Evolutionary conservation across 1,139 yeast species (phyloP).

Genomic region (Zygosaccharomyces pseudobailii): DNA sequence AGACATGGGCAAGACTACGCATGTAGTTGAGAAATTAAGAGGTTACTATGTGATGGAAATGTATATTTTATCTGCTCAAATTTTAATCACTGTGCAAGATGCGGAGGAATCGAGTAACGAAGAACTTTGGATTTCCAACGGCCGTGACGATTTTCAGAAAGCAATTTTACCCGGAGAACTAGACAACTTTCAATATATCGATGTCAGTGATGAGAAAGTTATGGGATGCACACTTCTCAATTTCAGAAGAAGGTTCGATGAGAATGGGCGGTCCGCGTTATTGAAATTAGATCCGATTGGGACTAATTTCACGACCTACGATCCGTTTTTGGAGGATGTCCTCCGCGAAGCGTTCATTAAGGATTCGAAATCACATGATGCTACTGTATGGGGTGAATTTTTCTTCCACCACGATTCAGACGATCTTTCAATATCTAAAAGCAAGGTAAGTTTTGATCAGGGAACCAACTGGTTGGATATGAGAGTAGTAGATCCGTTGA

Average conservation of each 20-base stretch:
- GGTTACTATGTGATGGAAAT: constrained; percentile 14
- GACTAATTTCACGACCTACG: constrained; percentile 20
- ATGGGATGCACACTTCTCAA: not conserved
- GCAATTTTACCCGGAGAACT: constrained; percentile 27
- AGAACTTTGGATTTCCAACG: constrained; percentile 29
- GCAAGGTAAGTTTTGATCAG: constrained; percentile 56
- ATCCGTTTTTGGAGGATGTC: constrained; percentile 9
- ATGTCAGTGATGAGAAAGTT: not conserved
- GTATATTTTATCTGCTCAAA: constrained; percentile 16
- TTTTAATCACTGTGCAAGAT: constrained; percentile 22
- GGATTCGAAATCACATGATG: constrained; percentile 13
- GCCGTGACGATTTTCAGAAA: constrained; percentile 20
- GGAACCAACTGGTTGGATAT: constrained; percentile 60
- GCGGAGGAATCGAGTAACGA: constrained; percentile 19
- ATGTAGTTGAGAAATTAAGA: constrained; percentile 16
- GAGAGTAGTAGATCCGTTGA: constrained; percentile 41
- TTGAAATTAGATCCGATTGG: constrained; percentile 31
- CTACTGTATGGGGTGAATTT: constrained; percentile 13
- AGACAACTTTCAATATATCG: constrained; percentile 7
- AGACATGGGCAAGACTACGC: constrained; percentile 17
- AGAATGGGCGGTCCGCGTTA: constrained; percentile 10
- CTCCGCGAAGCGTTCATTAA: constrained; percentile 8
- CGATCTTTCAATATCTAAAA: constrained; percentile 26
- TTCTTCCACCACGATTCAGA: not conserved
- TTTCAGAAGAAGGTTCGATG: constrained; percentile 14